Evolutionary conservation across 345 rosid species (phyloP).

Genomic region (Populus euphratica): DNA sequence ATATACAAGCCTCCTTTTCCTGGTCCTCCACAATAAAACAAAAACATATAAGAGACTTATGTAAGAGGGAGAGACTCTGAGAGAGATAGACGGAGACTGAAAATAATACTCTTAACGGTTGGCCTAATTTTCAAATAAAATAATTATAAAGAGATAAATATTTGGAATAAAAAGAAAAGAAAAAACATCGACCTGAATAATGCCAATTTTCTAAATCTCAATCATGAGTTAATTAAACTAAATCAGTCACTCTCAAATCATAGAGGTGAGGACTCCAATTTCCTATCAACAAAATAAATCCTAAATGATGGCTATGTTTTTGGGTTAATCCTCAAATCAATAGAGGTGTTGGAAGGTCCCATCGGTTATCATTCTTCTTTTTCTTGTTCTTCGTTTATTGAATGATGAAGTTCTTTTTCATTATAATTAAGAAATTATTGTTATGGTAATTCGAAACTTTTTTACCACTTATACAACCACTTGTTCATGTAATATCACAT

Average conservation of each 20-base stretch:
- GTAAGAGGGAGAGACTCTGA: not conserved
- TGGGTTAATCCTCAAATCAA: too few species aligned
- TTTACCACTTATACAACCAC: too few species aligned
- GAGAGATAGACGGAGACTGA: not conserved
- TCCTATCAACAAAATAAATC: not conserved
- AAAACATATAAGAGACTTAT: constrained; percentile 10
- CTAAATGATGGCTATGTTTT: too few species aligned
- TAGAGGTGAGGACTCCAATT: not conserved
- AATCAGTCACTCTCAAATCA: not conserved
- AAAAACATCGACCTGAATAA: not conserved
- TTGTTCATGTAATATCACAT: too few species aligned
- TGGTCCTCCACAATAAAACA: not conserved
- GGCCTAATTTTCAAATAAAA: constrained; percentile 3
- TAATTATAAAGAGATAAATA: not conserved
- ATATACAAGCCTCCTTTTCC: constrained; percentile 6
- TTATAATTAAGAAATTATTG: too few species aligned
- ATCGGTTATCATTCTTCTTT: too few species aligned
- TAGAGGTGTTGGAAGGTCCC: too few species aligned
- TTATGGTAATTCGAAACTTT: too few species aligned
- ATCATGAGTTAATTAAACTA: not conserved
- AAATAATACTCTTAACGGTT: constrained; percentile 9
- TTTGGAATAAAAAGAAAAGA: too few species aligned
- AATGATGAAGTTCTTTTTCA: too few species aligned
- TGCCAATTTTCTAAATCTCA: not conserved
- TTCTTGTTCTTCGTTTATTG: too few species aligned